A percentile compares a stretch with the other conserved stretches of the same genome.
Conservation (phyloP, 192 early-diverging fungal species). For the Linnemannia hyalina region DNA sequence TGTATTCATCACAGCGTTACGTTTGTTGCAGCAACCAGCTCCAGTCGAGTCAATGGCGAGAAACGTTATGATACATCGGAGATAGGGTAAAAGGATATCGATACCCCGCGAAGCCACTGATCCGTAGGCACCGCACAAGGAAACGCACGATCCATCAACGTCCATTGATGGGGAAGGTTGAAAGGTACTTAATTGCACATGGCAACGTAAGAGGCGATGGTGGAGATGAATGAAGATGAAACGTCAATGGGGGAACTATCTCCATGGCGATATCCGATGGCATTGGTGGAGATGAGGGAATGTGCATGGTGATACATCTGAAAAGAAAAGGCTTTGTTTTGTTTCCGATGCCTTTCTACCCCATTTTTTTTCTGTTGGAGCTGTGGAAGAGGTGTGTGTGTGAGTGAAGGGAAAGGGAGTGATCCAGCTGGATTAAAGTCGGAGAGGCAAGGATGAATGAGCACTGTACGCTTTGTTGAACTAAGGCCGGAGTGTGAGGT, state of each 20-base stretch:
- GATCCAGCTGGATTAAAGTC: constrained; percentile 4
- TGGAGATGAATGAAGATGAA: not conserved
- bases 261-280: not conserved
- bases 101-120: not conserved
- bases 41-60: too few relatives aligned
- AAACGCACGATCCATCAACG: not conserved
- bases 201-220: not conserved
- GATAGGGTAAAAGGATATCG: too few relatives aligned
- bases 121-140: not conserved
- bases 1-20: too few relatives aligned
- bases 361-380: not conserved
- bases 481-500: not conserved
- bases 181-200: not conserved
- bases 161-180: not conserved
- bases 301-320: not conserved
- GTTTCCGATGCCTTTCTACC: not conserved
- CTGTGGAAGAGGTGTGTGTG: not conserved
- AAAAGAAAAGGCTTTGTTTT: not conserved
- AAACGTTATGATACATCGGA: too few relatives aligned
- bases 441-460: not conserved
- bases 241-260: not conserved
- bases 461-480: too few relatives aligned
- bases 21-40: too few relatives aligned
- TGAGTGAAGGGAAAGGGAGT: not conserved
- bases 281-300: not conserved